Percentiles rank a stretch among this genome's conserved stretches.
Evolutionary conservation across 2,329 filamentous ascomycete genomes (phyloP).

Genomic region (Teratosphaeria viscida): DNA sequence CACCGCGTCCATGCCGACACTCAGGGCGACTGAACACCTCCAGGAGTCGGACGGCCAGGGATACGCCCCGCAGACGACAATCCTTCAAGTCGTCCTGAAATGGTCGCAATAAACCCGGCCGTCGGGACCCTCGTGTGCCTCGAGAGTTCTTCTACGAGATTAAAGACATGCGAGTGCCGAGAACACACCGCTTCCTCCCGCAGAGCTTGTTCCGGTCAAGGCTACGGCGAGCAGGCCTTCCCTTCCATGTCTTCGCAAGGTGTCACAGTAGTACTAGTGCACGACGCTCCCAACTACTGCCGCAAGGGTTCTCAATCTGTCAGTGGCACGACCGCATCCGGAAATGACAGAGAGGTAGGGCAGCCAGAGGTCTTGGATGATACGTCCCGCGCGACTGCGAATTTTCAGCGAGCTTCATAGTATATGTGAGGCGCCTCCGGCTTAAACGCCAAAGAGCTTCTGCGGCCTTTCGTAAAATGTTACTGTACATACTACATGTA

Average conservation of each 20-base stretch:
- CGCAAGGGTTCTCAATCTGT: not conserved
- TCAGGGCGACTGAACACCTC: not conserved
- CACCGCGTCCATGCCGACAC: not conserved
- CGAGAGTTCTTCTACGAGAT: not conserved
- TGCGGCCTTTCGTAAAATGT: no score
- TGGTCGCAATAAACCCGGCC: not conserved
- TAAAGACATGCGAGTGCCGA: not conserved
- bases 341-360: not conserved
- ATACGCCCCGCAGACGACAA: no score
- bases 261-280: no score
- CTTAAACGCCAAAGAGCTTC: not conserved
- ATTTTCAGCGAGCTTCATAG: not conserved
- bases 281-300: not conserved
- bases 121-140: not conserved
- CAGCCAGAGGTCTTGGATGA: not conserved
- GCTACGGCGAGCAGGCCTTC: not conserved
- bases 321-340: not conserved
- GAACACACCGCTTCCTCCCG: not conserved
- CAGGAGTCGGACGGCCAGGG: not conserved
- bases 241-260: not conserved
- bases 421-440: not conserved
- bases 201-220: not conserved
- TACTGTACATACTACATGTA: no score
- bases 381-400: not conserved
- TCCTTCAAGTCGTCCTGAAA: not conserved